A percentile compares a stretch with the other conserved stretches of the same genome.
Conservation (phyloP, 768 basidiomycete species). For the Leccinellum rugosiceps region DNA sequence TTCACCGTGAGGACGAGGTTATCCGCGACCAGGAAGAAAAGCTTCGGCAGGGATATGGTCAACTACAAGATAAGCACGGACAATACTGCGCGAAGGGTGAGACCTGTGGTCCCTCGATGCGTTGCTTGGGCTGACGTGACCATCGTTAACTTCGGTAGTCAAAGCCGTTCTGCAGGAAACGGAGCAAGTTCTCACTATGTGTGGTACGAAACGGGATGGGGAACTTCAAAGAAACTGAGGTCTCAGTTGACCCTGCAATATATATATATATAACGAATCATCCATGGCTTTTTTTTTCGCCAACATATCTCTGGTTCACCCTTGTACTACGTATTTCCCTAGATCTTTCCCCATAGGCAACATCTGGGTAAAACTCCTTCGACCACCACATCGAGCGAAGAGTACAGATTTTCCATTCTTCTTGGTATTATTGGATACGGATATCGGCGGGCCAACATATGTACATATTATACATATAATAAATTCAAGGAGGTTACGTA, state of each 20-base stretch:
- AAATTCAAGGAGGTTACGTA: neutral
- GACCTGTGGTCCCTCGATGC: neutral
- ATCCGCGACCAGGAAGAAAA: slow-evolving; percentile 41
- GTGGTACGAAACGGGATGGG: slow-evolving; percentile 43
- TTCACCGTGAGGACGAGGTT: slow-evolving; percentile 39
- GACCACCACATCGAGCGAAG: neutral
- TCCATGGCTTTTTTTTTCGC: neutral
- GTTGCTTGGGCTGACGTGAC: slow-evolving; percentile 5
- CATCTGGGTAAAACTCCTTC: neutral
- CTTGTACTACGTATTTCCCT: neutral
- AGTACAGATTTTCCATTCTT: neutral
- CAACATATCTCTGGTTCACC: neutral
- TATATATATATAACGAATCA: neutral
- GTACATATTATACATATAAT: neutral
- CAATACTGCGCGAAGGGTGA: slow-evolving; percentile 42
- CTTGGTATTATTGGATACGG: neutral
- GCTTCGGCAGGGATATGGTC: slow-evolving; percentile 36
- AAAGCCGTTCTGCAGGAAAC: slow-evolving; percentile 43
- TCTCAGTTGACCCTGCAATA: neutral
- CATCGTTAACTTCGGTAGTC: slow-evolving; percentile 26
- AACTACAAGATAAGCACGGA: slow-evolving; percentile 39
- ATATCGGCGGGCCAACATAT: neutral
- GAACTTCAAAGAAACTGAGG: slow-evolving; percentile 5
- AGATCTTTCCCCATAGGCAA: neutral
- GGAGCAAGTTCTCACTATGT: slow-evolving; percentile 41